A percentile compares a stretch with the other conserved stretches of the same genome.
phyloP scores from a whole-genome alignment of 2,329 filamentous ascomycete genomes.

The Botryotinia convoluta region DNA sequence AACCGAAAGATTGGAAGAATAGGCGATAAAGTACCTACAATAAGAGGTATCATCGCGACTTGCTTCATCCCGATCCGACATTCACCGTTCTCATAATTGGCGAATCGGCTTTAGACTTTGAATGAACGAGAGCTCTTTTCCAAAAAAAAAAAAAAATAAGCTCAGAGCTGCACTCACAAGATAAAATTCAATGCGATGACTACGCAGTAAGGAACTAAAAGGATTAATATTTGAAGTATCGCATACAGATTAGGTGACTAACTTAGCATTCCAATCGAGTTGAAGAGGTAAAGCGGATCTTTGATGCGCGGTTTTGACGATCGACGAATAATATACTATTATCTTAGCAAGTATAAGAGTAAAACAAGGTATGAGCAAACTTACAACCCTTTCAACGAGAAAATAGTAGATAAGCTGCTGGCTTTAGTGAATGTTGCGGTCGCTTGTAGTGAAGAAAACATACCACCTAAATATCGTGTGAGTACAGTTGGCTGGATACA shows the following conservation, averaged over 20 bases:
- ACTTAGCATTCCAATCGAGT: slow-evolving; percentile 57
- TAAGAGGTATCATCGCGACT: slow-evolving; percentile 58
- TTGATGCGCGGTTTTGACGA: slow-evolving; percentile 50
- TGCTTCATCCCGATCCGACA: slow-evolving; percentile 63
- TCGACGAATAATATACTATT: slow-evolving; percentile 51
- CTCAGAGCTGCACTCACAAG: slow-evolving; percentile 45
- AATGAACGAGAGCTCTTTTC: background rate
- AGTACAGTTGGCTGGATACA: background rate
- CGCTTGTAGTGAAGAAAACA: background rate
- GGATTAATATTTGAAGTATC: slow-evolving; percentile 1
- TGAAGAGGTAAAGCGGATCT: slow-evolving; percentile 59
- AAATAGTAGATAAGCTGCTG: slow-evolving; percentile 58
- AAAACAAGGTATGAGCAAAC: background rate
- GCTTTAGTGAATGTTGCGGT: slow-evolving; percentile 9
- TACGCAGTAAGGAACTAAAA: slow-evolving; percentile 42
- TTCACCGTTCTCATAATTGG: slow-evolving; percentile 51
- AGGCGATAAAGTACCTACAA: slow-evolving; percentile 41
- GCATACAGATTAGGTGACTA: slow-evolving; percentile 15
- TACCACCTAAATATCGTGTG: background rate
- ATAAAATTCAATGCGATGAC: slow-evolving; percentile 56
- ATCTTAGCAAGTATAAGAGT: background rate
- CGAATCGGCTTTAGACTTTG: slow-evolving; percentile 45
- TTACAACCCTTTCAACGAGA: slow-evolving; percentile 60
- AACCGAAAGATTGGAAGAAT: background rate
- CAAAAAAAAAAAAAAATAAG: too few relatives aligned